Evolutionary conservation across 2,329 filamentous ascomycete species (phyloP), one percentile per base, ranked within the genome.

Genomic region (Beauveria bassiana): DNA sequence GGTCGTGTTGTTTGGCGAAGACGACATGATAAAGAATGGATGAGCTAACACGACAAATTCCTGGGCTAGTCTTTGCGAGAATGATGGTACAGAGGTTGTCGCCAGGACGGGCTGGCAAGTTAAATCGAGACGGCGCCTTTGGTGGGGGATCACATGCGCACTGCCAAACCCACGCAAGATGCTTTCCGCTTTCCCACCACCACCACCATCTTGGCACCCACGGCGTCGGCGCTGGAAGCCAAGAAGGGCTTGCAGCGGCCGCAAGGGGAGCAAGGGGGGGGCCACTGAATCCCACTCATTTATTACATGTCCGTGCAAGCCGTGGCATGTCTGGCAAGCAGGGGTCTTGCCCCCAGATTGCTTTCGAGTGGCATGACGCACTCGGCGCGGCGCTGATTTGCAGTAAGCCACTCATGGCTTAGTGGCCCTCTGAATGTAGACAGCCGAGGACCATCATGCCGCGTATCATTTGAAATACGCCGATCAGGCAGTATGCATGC

Each of bases 271-370:
- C 26, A 3, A 14, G 26, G 26, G 28, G 28, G 10, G n/a, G n/a
- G 20, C 14, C 16, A 28, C 47, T 34, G 24, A 52, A 43, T 53
- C 18, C 58, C 58, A 47, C 58, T 52, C 34, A 26, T 60, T 47
- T 20, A 38, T 47, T 20, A 38, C 34, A 38, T 38, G 34, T 38
- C 34, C 1, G 34, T 38, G 34, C 34, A 38, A 38, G 49, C 47
- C 38, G 20, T 22, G 18, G 22, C 38, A 22, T 53, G 45, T 42
- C n/a, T 49, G 22, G 61, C 69, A 38, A 16, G 14, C 34, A 71
- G 69, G 70, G 70, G 66, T 72, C 59, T 49, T 67, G 69, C 71
- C 70, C 70, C 71, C 70, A 63, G 69, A 72, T 72, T 71, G 45
- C 34, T 65, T 65, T 66, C 64, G 66, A 67, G 69, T 55, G 54